Conservation (phyloP, 1,284 basidiomycete species). For the Cutaneotrichosporon curvatum region DNA sequence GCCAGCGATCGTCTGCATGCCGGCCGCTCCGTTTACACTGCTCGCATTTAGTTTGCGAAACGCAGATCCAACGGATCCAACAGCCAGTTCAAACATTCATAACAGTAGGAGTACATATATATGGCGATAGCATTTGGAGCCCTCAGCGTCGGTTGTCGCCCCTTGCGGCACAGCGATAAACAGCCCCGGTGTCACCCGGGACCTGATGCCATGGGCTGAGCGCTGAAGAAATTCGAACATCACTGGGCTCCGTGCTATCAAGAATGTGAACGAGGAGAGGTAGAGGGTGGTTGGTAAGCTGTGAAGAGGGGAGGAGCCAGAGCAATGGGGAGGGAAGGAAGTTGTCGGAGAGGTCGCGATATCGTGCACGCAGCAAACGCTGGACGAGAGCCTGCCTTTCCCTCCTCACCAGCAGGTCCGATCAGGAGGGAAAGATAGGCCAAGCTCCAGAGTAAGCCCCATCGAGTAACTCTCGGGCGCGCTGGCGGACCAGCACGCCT, state of each 20-base stretch:
- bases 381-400: too few relatives aligned
- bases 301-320: too few relatives aligned
- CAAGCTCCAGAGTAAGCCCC: conserved; percentile 47
- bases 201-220: conserved; percentile 35
- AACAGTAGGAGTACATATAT: background rate
- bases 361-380: too few relatives aligned
- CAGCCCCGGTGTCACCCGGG: conserved; percentile 33
- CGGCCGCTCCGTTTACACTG: too few relatives aligned
- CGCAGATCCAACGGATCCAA: too few relatives aligned
- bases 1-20: too few relatives aligned
- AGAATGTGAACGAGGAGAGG: background rate
- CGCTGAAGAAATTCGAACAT: conserved; percentile 48
- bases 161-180: conserved; percentile 28
- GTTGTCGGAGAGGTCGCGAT: too few relatives aligned
- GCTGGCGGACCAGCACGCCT: background rate
- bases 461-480: conserved; percentile 38
- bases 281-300: conserved; percentile 2
- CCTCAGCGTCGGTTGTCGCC: conserved; percentile 43
- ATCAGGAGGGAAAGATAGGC: conserved; percentile 14
- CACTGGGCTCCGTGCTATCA: conserved; percentile 24
- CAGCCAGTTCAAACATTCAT: too few relatives aligned
- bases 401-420: conserved; percentile 4
- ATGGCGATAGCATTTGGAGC: too few relatives aligned
- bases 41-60: too few relatives aligned
- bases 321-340: background rate